Evolutionary conservation across 1,139 yeast genomes (phyloP), one percentile per base, ranked within the genome.

Genomic region (Pneumocystis canis): DNA sequence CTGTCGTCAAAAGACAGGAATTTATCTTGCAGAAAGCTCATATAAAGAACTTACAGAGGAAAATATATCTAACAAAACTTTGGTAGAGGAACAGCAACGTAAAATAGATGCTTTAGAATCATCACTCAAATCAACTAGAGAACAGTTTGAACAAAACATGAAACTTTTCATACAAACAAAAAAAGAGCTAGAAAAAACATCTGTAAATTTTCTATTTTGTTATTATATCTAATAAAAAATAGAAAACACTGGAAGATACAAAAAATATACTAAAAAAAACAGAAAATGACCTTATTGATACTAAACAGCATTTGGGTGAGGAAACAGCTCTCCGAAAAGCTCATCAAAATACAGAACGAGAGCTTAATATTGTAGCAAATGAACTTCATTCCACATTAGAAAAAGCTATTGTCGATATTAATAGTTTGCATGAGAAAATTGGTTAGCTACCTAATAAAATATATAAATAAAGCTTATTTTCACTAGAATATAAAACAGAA

Each of bases 1-100:
- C 0, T 78, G 87, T 0, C 75, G 88, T 65, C 77, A 75, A 64
- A 84, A 82, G 69, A 83, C 82, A 69, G 90, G 90, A 2, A 79
- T 85, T n/a, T 84, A 79, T 70, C 73, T 85, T 68, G 80, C 84
- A 47, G 79, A 78, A 59, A 79, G 77, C 11, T 80, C 81, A 64
- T 81, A 80, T 71, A 76, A 76, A 47, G 75, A 75, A 58, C 70
- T 84, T 57, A 72, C 78, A 11, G 80, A 79, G 7, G 81, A 80
- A 63, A 75, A 74, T 65, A 81, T 79, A 70, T 79, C 79, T 69
- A 75, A 79, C 61, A 72, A 75, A 58, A 74, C 78, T 9, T 72
- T 75, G 62, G 73, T 78, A 6, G 79, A 76, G 28, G 84, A 81
- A 59, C 82, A 79, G 67, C 77, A 78, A 63, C 71, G 79, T 14